Conservation (phyloP, 306 rosid genomes). For the Inga laurina region DNA sequence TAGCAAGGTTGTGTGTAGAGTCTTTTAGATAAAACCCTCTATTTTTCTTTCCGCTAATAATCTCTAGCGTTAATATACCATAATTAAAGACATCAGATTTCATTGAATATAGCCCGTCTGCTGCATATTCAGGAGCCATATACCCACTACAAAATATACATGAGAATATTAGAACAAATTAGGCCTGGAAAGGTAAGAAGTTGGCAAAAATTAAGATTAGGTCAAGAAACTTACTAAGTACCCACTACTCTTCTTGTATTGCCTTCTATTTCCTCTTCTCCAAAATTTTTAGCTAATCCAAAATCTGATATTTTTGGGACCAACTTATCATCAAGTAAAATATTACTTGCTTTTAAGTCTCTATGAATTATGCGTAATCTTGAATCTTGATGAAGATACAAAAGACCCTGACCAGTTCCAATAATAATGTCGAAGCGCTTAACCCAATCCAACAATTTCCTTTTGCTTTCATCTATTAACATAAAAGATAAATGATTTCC, state of each 20-base stretch:
- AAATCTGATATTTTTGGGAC: conserved; percentile 51
- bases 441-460: not conserved
- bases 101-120: not conserved
- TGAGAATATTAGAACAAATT: not conserved
- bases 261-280: not conserved
- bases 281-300: conserved; percentile 46
- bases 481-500: not conserved
- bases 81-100: not conserved
- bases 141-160: not conserved
- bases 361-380: not conserved
- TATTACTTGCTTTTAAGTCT: not conserved
- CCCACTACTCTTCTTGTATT: conserved; percentile 32
- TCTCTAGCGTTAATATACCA: not conserved
- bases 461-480: not conserved
- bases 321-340: conserved; percentile 41
- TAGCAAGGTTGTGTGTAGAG: not conserved
- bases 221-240: conserved; percentile 36
- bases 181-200: not conserved
- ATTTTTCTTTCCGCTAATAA: not conserved
- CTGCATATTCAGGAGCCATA: not conserved
- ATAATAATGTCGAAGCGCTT: not conserved
- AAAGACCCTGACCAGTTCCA: not conserved
- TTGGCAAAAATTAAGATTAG: no score
- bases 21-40: not conserved
- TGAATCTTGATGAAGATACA: conserved; percentile 22